phyloP scores from a whole-genome alignment of 1,284 basidiomycete genomes.

The Apiotrichum veenhuisii region DNA sequence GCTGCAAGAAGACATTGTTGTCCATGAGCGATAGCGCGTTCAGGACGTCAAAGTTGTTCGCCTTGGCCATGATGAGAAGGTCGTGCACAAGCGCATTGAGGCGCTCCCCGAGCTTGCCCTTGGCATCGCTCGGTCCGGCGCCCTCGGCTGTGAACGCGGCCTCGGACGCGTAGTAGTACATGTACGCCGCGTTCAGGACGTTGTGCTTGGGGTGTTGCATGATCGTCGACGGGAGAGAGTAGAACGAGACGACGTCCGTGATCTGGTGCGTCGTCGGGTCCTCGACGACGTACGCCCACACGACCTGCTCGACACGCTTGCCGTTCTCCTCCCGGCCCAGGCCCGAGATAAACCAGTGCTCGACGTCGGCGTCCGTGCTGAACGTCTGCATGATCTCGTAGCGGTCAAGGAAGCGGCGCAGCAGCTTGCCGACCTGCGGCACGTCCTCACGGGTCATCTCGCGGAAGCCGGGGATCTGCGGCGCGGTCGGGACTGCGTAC shows the following conservation, averaged over 20 bases:
- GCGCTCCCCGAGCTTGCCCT: conserved; percentile 63
- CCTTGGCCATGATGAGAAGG: conserved; percentile 70
- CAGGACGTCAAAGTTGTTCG: conserved; percentile 89
- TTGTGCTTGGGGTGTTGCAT: conserved; percentile 50
- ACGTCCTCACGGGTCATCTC: conserved; percentile 85
- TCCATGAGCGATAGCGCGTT: conserved; percentile 95
- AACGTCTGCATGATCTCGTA: conserved; percentile 82
- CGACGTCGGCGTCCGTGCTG: conserved; percentile 67
- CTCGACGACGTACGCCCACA: conserved; percentile 97
- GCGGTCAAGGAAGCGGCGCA: conserved; percentile 73
- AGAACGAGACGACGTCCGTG: conserved; percentile 96
- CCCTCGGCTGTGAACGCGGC: conserved; percentile 33
- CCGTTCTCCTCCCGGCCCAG: conserved; percentile 61
- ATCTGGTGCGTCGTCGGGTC: conserved; percentile 75
- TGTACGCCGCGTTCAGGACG: conserved; percentile 55
- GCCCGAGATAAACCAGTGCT: conserved; percentile 85
- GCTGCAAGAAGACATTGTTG: conserved; percentile 74
- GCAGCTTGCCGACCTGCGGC: conserved; percentile 67
- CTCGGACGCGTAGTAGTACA: conserved; percentile 56
- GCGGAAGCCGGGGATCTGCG: conserved; percentile 64
- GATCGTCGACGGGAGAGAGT: conserved; percentile 80
- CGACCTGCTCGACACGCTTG: conserved; percentile 72
- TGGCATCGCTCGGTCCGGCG: conserved; percentile 33
- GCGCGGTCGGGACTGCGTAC: conserved; percentile 60
- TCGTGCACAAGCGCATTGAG: conserved; percentile 71